Evolutionary conservation across 2,329 filamentous ascomycete genomes (phyloP), one percentile per base, ranked within the genome.

Genomic region (Calcarisporium arbuscula): DNA sequence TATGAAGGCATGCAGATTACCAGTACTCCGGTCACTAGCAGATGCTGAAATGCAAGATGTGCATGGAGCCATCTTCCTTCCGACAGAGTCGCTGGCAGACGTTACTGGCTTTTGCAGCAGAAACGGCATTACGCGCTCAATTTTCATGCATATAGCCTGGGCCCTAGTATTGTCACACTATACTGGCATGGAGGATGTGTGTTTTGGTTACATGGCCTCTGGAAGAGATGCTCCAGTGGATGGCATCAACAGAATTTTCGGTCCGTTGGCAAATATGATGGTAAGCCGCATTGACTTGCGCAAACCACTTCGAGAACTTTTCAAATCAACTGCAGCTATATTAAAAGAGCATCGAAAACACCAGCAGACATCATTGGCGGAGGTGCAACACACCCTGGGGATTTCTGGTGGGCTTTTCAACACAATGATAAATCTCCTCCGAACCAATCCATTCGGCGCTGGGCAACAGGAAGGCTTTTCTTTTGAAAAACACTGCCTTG

Each of bases 251-350:
- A 54, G 65, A 4, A 62, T 68, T 4, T 59, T 68, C n/a, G 72
- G 72, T 0, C 57, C 61, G 17, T 72, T 74, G 34, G 68, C 74
- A 42, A 73, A 71, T 40, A 72, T 73, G 63, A 58, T 75, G 5
- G 64, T 70, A 35, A 70, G 65, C 40, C 60, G 29, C 11, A 26
- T 39, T 16, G 18, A 44, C 31, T 21, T 35, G 29, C n/a, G n/a
- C n/a, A n/a, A n/a, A n/a, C n/a, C n/a, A n/a, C n/a, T n/a, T n/a
- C n/a, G n/a, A n/a, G n/a, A n/a, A n/a, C n/a, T n/a, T n/a, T n/a
- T n/a, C n/a, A n/a, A n/a, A n/a, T n/a, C n/a, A n/a, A n/a, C n/a
- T n/a, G n/a, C n/a, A n/a, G n/a, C n/a, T n/a, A n/a, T n/a, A n/a
- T n/a, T n/a, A n/a, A n/a, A n/a, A n/a, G n/a, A n/a, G n/a, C n/a